These are phyloP conservation scores for Pyrenochaeta sp. DNA, from an alignment of 2,329 filamentous ascomycete genomes.

Conservation along the genomic window DNA sequence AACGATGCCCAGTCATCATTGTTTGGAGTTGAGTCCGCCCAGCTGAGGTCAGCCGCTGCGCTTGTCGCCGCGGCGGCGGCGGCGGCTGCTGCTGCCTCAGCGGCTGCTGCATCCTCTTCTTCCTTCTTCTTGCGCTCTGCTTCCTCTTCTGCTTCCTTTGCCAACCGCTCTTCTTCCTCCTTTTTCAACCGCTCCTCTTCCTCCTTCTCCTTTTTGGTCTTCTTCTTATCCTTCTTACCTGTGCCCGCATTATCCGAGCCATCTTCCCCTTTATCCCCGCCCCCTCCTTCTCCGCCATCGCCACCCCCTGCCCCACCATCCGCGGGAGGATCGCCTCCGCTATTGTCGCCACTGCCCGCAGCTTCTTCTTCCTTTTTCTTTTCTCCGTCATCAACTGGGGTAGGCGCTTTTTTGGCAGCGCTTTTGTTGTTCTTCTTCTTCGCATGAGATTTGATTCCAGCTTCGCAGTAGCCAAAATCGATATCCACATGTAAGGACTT, in stretches of 20 bases:
- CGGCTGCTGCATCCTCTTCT: conserved; percentile 45
- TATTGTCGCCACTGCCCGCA: conserved; percentile 40
- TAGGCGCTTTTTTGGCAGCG: conserved; percentile 41
- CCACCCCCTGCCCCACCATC: conserved; percentile 47
- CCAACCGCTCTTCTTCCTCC: conserved; percentile 49
- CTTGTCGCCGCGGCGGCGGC: conserved; percentile 19
- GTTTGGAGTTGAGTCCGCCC: conserved; percentile 36
- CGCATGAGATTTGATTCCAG: conserved; percentile 61
- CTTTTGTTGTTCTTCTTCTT: conserved; percentile 61
- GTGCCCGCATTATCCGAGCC: conserved; percentile 41
- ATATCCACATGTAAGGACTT: conserved; percentile 54
- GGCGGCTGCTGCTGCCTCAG: conserved; percentile 40
- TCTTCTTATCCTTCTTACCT: conserved; percentile 53
- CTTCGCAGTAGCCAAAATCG: conserved; percentile 66
- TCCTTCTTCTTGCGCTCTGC: conserved; percentile 48
- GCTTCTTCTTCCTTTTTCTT: conserved; percentile 56
- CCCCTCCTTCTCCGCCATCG: conserved; percentile 47
- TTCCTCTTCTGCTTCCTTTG: conserved; percentile 50
- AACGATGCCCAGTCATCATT: conserved; percentile 44
- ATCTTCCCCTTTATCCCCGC: conserved; percentile 38
- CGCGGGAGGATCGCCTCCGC: conserved; percentile 45
- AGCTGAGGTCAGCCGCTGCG: conserved; percentile 35
- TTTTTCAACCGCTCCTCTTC: conserved; percentile 47
- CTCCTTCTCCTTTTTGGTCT: conserved; percentile 46
- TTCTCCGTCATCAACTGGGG: conserved; percentile 57